Percentiles rank a stretch among this genome's conserved stretches.
phyloP scores from a whole-genome alignment of 169 alveolate genomes.

The Eimeria praecox region DNA sequence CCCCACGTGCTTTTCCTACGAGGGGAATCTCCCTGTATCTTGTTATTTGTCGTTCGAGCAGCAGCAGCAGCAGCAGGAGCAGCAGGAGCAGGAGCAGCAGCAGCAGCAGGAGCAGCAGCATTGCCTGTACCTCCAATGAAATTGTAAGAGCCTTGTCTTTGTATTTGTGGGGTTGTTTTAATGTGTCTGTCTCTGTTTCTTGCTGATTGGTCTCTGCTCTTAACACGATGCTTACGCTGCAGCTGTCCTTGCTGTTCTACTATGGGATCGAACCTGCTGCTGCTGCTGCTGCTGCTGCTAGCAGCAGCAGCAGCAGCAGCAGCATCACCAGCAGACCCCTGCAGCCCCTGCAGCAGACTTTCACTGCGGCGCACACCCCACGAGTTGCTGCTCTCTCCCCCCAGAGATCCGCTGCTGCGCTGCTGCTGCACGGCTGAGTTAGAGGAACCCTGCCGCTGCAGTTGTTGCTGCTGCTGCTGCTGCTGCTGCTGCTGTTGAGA shows the following conservation, averaged over 20 bases:
- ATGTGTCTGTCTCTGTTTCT: not conserved
- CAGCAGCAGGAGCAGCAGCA: not conserved
- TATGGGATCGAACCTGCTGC: not conserved
- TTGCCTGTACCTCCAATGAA: not conserved
- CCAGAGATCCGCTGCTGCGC: not conserved
- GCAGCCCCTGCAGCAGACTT: conserved; percentile 33
- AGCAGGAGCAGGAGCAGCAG: not conserved
- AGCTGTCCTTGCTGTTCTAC: conserved; percentile 43
- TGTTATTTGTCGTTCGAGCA: not conserved
- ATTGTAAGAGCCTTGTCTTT: not conserved
- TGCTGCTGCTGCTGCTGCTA: no score
- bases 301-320: no score
- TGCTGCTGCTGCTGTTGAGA: conserved; percentile 51
- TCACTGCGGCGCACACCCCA: conserved; percentile 17
- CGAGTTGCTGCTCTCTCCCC: not conserved
- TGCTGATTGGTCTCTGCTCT: not conserved
- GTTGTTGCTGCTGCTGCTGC: not conserved
- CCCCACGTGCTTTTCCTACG: not conserved
- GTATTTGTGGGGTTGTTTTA: not conserved
- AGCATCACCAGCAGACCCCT: not conserved
- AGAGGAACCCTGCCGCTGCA: not conserved
- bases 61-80: not conserved
- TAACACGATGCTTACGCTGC: not conserved
- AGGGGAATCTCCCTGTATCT: not conserved
- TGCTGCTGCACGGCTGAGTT: not conserved